phyloP scores from a whole-genome alignment of 2,329 filamentous ascomycete genomes.

The Fusarium fujikuroi region DNA sequence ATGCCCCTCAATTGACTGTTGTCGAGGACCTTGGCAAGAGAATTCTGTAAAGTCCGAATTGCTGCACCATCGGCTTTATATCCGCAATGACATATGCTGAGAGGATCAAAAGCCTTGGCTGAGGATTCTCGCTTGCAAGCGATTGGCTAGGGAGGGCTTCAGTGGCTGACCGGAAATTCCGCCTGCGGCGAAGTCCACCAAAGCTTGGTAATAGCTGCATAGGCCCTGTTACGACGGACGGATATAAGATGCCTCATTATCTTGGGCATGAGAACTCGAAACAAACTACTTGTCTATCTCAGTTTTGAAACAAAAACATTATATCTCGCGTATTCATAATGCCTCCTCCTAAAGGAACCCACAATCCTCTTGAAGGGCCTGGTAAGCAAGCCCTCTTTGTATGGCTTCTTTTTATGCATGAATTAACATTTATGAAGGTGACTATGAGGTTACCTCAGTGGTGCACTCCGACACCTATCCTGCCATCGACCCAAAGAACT shows the following conservation, averaged over 20 bases:
- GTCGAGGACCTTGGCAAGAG: neutral
- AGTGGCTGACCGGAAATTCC: conserved; percentile 3
- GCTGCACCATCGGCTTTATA: neutral
- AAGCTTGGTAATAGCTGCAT: neutral
- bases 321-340: neutral
- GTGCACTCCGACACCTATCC: conserved; percentile 11
- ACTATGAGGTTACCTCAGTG: conserved; percentile 5
- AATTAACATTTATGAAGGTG: neutral
- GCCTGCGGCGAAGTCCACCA: neutral
- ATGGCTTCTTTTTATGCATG: fast-evolving
- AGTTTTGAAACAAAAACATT: too few species aligned
- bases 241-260: neutral
- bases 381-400: neutral
- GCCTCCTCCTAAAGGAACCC: conserved; percentile 13
- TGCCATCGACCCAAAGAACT: conserved; percentile 10
- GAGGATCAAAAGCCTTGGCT: neutral
- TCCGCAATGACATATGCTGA: neutral
- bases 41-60: neutral
- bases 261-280: neutral
- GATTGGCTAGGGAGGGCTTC: neutral
- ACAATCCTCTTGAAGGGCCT: conserved; percentile 13
- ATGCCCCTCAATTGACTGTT: neutral
- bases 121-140: neutral
- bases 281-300: neutral
- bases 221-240: fast-evolving